Base-by-base conservation (phyloP, 257 asterid species). In the Paraleonurus japonicus region DNA sequence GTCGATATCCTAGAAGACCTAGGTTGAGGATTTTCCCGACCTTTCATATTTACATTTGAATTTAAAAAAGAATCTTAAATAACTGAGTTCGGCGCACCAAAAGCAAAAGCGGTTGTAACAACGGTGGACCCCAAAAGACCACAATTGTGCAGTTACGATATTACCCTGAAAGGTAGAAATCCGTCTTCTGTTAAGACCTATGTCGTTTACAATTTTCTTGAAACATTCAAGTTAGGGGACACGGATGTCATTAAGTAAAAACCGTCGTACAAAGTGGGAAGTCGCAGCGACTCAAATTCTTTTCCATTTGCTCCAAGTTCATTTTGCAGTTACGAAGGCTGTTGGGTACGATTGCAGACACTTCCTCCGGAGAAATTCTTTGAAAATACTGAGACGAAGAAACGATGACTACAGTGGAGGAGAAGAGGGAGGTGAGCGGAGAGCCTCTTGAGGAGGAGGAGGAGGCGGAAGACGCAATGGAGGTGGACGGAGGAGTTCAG, bases 81-180 rank as follows among this genome's bases (percentile, higher is more conserved):
- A 43, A 28, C 28, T 58, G 3, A 16, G 43, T 71, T 73, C 68
- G 75, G 76, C 79, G 70, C 79, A 70, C 75, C 71, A 60, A n/a
- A 64, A 57, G 77, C 78, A 75, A 79, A 79, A 79, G 83, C 83
- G 80, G 83, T 79, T 79, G 83, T 26, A 75, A 61, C 65, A 53
- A 65, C 8, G 58, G 80, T 75, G 78, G 83, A 20, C 69, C 83
- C 83, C 75, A 28, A n/a, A 59, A 35, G 61, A 61, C 67, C 12
- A 22, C 53, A 19, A 5, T 1, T 1, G 1, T 5, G 1, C 4
- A 65, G 30, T 75, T 69, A 79, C 83, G 0, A 0, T 1, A 3
- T 11, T 63, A 67, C 70, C 83, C 83, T 59, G 5, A 4, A 63
- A 1, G 4, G 0, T 2, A 4, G 30, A 61, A 5, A 0, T 5